Conservation (phyloP, 139 green algal genomes). For the Deuterostichococcus epilithicus region DNA sequence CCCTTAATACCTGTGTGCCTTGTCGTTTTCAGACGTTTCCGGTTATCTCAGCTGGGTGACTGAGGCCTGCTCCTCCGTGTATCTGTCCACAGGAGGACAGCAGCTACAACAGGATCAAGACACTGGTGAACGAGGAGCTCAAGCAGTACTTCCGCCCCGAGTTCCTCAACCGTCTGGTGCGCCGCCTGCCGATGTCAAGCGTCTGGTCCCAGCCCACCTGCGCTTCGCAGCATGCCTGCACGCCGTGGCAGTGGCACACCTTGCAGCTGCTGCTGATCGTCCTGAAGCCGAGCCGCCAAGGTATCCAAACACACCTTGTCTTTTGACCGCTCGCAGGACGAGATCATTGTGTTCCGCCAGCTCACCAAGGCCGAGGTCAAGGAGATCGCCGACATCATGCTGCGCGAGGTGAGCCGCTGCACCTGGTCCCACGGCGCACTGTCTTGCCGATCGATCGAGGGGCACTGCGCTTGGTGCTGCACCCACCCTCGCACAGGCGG, state of each 20-base stretch:
- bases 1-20: too few relatives aligned
- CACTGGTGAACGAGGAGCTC: slow-evolving; percentile 97
- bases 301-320: background rate
- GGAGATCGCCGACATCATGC: slow-evolving; percentile 98
- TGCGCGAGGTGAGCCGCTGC: slow-evolving; percentile 31
- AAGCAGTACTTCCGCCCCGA: slow-evolving; percentile 98
- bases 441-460: background rate
- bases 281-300: background rate
- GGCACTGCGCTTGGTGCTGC: too few relatives aligned
- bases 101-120: slow-evolving; percentile 94
- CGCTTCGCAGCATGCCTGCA: background rate
- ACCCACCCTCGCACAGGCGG: too few relatives aligned
- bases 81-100: slow-evolving; percentile 60
- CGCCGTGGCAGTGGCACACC: background rate
- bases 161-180: slow-evolving; percentile 88
- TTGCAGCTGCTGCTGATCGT: background rate
- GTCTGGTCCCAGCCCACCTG: background rate
- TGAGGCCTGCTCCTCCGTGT: slow-evolving; percentile 34
- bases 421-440: slow-evolving; percentile 1
- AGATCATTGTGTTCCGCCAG: slow-evolving; percentile 99
- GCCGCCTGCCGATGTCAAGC: background rate
- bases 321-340: slow-evolving; percentile 68
- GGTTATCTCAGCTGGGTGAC: too few relatives aligned
- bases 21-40: too few relatives aligned
- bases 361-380: slow-evolving; percentile 98